Base-by-base conservation (phyloP, 495 filamentous ascomycete species). In the Hypoxylon intermedium region DNA sequence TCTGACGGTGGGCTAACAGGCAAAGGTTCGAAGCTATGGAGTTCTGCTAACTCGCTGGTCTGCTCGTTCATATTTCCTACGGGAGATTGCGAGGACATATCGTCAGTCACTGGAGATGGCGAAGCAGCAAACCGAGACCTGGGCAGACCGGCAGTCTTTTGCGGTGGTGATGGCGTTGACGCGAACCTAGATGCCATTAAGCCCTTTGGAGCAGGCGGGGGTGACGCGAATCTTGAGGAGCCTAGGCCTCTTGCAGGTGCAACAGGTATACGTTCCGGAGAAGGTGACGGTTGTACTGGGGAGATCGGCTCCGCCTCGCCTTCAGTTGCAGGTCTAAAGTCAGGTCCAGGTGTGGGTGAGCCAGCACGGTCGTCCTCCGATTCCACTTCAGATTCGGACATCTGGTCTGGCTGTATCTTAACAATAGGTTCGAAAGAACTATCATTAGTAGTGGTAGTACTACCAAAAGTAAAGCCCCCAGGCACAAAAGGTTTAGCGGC, bases 401-500 rank as follows among this genome's bases (percentile, higher is more conserved):
- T 40, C n/a, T 56, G 60, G 5, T 41, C 54, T 21, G 69, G 67
- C 21, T 65, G 45, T 6, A 47, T 52, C 33, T 52, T 56, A 18
- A 68, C 54, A 21, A 52, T 41, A 20, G 65, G 68, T 2, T 71
- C 62, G 30, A 65, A 67, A 3, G 63, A 23, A 26, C 63, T 43
- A 26, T 46, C 13, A 9, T 30, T 40, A 38, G 61, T 9, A 26
- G 61, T 46, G 23, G 30, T 50, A 18, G 45, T 40, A 15, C 45
- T 37, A 28, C 64, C 74, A 64, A 77, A 81, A n/a, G 43, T 69
- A 65, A 76, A 76, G 64, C 51, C 81, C 65, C 74, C 82, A 75
- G 80, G 88, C 78, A 74, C 81, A 65, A 92, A 92, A 3, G 86
- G 78, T 67, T 81, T 84, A 1, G 89, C 88, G 1, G 83, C 79